Conservation (phyloP, 1,139 yeast genomes). For the Debaryomycetaceae sp. region DNA sequence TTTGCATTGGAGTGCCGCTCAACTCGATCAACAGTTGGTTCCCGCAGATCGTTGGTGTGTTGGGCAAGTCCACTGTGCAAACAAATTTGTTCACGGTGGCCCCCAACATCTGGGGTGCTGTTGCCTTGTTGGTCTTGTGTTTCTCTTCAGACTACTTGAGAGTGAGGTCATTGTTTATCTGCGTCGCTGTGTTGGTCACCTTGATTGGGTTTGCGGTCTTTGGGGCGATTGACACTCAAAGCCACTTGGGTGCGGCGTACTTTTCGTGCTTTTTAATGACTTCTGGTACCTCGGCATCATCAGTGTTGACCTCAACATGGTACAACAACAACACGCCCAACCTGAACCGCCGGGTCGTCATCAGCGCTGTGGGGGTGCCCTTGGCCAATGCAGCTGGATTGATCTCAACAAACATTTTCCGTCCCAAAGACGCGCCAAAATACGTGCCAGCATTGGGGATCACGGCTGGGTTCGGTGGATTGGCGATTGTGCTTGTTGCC, state of each 20-base stretch:
- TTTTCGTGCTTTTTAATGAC: constrained; percentile 33
- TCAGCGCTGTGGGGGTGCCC: constrained; percentile 28
- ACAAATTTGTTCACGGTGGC: constrained; percentile 28
- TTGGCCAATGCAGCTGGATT: constrained; percentile 31
- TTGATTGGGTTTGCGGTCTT: constrained; percentile 43
- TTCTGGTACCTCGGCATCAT: constrained; percentile 28
- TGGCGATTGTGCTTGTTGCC: constrained; percentile 20
- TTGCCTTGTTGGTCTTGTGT: constrained; percentile 19
- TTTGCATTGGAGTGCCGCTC: constrained; percentile 45
- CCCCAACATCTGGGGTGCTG: constrained; percentile 29
- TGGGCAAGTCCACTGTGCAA: constrained; percentile 25
- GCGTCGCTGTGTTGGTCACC: constrained; percentile 32
- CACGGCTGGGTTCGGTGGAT: constrained; percentile 32
- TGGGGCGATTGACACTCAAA: constrained; percentile 37
- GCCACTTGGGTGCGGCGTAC: constrained; percentile 37
- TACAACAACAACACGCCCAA: constrained; percentile 48
- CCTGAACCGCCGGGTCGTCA: constrained; percentile 29
- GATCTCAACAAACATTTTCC: constrained; percentile 27
- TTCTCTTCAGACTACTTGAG: constrained; percentile 21
- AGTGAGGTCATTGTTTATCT: constrained; percentile 31
- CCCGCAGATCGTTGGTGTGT: constrained; percentile 27
- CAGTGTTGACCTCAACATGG: constrained; percentile 47
- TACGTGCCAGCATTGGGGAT: constrained; percentile 29
- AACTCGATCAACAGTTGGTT: constrained; percentile 47
- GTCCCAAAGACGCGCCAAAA: constrained; percentile 27